A percentile compares a stretch with the other conserved stretches of the same genome.
phyloP scores from a whole-genome alignment of 2,329 filamentous ascomycete genomes.

The Cryphonectria japonica region DNA sequence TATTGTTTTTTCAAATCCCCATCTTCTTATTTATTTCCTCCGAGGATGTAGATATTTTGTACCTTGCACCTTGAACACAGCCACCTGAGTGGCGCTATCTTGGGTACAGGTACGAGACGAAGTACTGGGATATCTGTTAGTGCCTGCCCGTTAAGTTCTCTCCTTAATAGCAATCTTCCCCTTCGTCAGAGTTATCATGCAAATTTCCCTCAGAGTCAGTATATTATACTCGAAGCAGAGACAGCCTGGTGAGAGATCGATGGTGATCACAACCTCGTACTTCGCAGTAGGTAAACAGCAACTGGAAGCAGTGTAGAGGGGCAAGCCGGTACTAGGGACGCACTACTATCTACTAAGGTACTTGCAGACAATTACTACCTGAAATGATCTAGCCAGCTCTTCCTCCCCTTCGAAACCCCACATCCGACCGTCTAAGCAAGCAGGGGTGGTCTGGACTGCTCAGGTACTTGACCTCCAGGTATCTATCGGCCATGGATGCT shows the following conservation, averaged over 20 bases:
- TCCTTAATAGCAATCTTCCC: background rate
- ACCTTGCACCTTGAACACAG: background rate
- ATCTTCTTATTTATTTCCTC: background rate
- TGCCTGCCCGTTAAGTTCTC: background rate
- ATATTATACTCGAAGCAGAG: background rate
- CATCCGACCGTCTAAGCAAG: background rate
- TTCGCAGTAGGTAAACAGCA: background rate
- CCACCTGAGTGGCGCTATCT: background rate
- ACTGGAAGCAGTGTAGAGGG: background rate
- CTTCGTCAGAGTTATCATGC: background rate
- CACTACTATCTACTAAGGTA: background rate
- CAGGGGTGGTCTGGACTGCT: background rate
- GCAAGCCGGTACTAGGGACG: background rate
- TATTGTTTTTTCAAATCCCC: background rate
- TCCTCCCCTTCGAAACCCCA: background rate
- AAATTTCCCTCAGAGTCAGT: background rate
- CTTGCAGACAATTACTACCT: background rate
- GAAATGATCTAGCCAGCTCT: background rate
- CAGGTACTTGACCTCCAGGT: slow-evolving; percentile 1
- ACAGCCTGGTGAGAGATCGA: background rate
- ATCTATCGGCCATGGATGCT: slow-evolving; percentile 8
- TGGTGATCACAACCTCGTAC: background rate
- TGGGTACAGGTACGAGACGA: background rate
- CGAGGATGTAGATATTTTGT: background rate
- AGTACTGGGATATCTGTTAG: background rate